phyloP scores from a whole-genome alignment of 2,329 filamentous ascomycete genomes.

The Botryotinia globosa region DNA sequence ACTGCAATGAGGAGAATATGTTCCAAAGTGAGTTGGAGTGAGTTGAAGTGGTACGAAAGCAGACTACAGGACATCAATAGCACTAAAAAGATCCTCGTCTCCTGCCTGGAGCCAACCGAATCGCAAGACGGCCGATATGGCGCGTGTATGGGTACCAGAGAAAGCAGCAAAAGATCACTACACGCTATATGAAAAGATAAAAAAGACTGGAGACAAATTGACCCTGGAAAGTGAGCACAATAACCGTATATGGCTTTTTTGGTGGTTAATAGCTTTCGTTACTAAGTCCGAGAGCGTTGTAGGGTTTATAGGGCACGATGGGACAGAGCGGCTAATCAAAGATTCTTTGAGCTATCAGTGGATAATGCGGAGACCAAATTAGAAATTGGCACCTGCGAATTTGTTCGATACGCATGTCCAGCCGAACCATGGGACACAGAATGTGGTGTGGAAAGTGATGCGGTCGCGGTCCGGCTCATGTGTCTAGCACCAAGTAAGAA shows the following conservation, averaged over 20 bases:
- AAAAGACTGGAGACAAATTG: constrained; percentile 30
- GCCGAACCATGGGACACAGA: constrained; percentile 40
- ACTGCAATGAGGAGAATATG: constrained; percentile 20
- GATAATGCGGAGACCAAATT: constrained; percentile 38
- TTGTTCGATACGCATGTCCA: constrained; percentile 38
- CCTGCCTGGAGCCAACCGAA: constrained; percentile 17
- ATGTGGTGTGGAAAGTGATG: constrained; percentile 39
- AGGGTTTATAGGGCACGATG: constrained; percentile 22
- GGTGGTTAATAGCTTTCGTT: constrained; percentile 30
- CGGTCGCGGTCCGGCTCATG: constrained; percentile 46
- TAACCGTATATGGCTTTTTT: constrained; percentile 43
- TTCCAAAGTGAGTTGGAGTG: constrained; percentile 1
- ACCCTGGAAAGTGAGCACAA: constrained; percentile 30
- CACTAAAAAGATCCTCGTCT: constrained; percentile 17
- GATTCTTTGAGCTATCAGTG: constrained; percentile 45
- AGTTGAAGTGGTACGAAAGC: constrained; percentile 24
- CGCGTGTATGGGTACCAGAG: constrained; percentile 35
- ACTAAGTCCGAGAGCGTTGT: constrained; percentile 28
- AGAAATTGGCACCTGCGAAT: constrained; percentile 27
- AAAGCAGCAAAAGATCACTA: constrained; percentile 33
- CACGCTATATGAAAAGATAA: constrained; percentile 29
- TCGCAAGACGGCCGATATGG: constrained; percentile 23
- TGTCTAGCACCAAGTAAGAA: constrained; percentile 33
- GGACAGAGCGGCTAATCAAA: constrained; percentile 45
- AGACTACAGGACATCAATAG: constrained; percentile 23